Percentiles rank a stretch among this genome's conserved stretches.
Evolutionary conservation across 2,329 filamentous ascomycete species (phyloP).

Genomic region (Epichloe amarillans): DNA sequence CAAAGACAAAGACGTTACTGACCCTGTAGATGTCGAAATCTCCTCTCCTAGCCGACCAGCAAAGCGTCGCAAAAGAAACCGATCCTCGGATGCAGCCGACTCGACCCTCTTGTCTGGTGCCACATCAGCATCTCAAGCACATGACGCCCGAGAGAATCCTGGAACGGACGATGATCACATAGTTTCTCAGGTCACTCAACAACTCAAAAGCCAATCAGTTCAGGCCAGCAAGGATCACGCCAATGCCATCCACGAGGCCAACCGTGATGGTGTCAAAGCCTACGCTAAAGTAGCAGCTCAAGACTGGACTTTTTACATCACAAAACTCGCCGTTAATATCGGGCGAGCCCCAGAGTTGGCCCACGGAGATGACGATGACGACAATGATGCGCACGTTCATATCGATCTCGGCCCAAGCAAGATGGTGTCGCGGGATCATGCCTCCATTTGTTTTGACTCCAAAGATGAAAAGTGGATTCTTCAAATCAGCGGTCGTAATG

Average conservation of each 20-base stretch:
- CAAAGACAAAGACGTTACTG: constrained; percentile 21
- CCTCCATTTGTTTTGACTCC: constrained; percentile 58
- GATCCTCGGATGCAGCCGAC: constrained; percentile 7
- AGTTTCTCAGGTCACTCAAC: constrained; percentile 42
- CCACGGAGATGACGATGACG: constrained; percentile 24
- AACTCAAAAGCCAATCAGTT: constrained; percentile 34
- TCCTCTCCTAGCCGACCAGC: constrained; percentile 48
- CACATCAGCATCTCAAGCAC: constrained; percentile 18
- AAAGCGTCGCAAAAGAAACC: constrained; percentile 49
- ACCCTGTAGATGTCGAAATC: constrained; percentile 29
- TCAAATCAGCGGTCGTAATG: constrained; percentile 80
- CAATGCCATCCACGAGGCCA: constrained; percentile 49
- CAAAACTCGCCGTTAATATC: constrained; percentile 61
- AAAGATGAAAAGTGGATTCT: constrained; percentile 68
- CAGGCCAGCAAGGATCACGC: constrained; percentile 49
- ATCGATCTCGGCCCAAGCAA: constrained; percentile 83
- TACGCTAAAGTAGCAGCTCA: constrained; percentile 73
- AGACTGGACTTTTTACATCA: constrained; percentile 74
- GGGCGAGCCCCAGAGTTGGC: constrained; percentile 50
- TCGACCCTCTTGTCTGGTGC: constrained; percentile 8
- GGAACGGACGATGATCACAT: constrained; percentile 40
- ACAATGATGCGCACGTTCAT: constrained; percentile 48
- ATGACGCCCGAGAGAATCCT: constrained; percentile 23
- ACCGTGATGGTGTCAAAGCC: constrained; percentile 51
- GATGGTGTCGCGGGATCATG: constrained; percentile 65